phyloP scores from a whole-genome alignment of 2,329 filamentous ascomycete genomes.

The Sclerotinia nivalis region DNA sequence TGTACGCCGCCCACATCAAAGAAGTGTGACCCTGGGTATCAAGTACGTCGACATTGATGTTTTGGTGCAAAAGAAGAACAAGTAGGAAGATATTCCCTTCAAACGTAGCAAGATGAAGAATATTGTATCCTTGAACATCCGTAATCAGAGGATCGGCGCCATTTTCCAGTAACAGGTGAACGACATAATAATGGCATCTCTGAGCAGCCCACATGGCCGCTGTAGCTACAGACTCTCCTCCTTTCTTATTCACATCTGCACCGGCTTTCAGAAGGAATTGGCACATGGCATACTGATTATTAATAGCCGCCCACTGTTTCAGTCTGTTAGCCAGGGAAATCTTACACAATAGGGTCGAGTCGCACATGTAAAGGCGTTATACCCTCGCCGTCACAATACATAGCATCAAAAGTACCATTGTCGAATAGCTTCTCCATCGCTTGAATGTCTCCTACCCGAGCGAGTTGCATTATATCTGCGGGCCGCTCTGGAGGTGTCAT shows the following conservation, averaged over 20 bases:
- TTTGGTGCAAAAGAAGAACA: slow-evolving; percentile 87
- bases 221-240: slow-evolving; percentile 91
- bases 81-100: slow-evolving; percentile 93
- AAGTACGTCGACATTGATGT: slow-evolving; percentile 87
- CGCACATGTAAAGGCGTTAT: slow-evolving; percentile 93
- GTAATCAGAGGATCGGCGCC: slow-evolving; percentile 91
- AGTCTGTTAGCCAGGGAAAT: slow-evolving; percentile 3
- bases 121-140: slow-evolving; percentile 96
- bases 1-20: slow-evolving; percentile 99
- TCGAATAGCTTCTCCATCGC: slow-evolving; percentile 91
- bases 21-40: slow-evolving; percentile 91
- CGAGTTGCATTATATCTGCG: slow-evolving; percentile 89
- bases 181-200: slow-evolving; percentile 93
- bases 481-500: slow-evolving; percentile 35
- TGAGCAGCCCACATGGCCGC: slow-evolving; percentile 97
- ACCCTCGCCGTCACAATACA: slow-evolving; percentile 83
- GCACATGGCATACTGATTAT: slow-evolving; percentile 97
- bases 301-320: slow-evolving; percentile 94
- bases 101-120: slow-evolving; percentile 93
- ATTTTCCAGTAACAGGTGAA: slow-evolving; percentile 86
- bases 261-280: slow-evolving; percentile 79
- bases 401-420: slow-evolving; percentile 76
- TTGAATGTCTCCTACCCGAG: slow-evolving; percentile 80
- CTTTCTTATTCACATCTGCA: slow-evolving; percentile 91
- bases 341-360: slow-evolving; percentile 28